These are phyloP conservation scores for Hondaea fermentalgiana DNA, from an alignment of 108 stramenopile genomes.

Conservation along the genomic window DNA sequence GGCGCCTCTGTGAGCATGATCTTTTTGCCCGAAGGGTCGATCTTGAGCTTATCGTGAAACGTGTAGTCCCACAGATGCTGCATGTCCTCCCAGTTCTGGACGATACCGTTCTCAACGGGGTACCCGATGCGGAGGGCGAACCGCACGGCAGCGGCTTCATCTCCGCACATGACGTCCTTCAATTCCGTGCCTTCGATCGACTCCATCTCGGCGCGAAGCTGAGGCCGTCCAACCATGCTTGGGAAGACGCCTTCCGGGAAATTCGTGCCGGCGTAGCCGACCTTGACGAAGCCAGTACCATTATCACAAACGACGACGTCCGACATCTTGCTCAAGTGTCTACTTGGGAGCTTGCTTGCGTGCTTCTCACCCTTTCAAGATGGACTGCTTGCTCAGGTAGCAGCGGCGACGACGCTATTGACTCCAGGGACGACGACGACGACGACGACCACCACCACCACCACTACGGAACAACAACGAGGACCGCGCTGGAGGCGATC, in stretches of 20 bases:
- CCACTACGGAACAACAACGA: too few species aligned
- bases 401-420: too few species aligned
- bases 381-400: too few species aligned
- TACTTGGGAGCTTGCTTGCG: too few species aligned
- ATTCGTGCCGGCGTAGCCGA: constrained; percentile 57
- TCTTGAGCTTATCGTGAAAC: constrained; percentile 39
- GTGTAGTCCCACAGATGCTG: constrained; percentile 64
- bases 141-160: constrained; percentile 49
- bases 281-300: constrained; percentile 36
- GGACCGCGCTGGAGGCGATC: too few species aligned
- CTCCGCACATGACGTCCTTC: constrained; percentile 37
- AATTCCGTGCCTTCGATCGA: constrained; percentile 46
- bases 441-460: too few species aligned
- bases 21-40: constrained; percentile 41
- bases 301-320: constrained; percentile 24
- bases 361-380: too few species aligned
- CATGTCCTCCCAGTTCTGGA: constrained; percentile 65
- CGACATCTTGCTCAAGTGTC: background rate
- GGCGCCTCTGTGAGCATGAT: constrained; percentile 49
- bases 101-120: constrained; percentile 59
- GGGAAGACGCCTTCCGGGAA: constrained; percentile 57
- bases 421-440: too few species aligned
- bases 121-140: constrained; percentile 49
- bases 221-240: constrained; percentile 56
- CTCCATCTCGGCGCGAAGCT: constrained; percentile 61